These are phyloP conservation scores for Fusarium floridanum DNA, from an alignment of 2,329 filamentous ascomycete species.

Conservation along the genomic window DNA sequence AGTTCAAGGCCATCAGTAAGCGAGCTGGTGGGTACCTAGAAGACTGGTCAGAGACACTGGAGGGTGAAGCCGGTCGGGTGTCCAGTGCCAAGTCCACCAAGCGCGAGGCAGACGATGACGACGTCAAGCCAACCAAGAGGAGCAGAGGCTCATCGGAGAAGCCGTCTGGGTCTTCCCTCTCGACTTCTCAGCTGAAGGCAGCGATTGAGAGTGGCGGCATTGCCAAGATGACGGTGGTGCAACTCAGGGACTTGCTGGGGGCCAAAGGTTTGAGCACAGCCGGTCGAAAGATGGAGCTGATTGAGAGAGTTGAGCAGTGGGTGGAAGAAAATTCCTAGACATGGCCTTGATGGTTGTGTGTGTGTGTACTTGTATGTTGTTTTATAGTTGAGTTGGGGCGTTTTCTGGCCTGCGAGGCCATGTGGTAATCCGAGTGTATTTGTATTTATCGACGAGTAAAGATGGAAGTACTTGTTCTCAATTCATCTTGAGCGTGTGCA, in stretches of 20 bases:
- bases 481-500: not conserved
- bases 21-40: constrained; percentile 83
- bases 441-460: not conserved
- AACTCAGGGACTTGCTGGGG: constrained; percentile 63
- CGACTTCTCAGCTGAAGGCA: constrained; percentile 61
- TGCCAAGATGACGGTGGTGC: constrained; percentile 66
- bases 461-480: not conserved
- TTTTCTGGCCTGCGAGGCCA: constrained; percentile 4
- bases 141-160: constrained; percentile 53
- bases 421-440: not conserved
- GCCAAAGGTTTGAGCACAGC: constrained; percentile 62
- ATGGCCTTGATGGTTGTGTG: constrained; percentile 1
- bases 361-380: constrained; percentile 4
- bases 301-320: constrained; percentile 70
- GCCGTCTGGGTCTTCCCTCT: constrained; percentile 52
- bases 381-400: constrained; percentile 13
- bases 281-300: constrained; percentile 67
- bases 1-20: constrained; percentile 90
- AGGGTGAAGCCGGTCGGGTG: constrained; percentile 62
- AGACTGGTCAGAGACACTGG: constrained; percentile 80
- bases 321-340: constrained; percentile 60
- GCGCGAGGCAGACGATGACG: constrained; percentile 63
- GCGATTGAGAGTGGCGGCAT: constrained; percentile 61
- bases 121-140: constrained; percentile 62
- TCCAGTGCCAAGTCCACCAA: constrained; percentile 61